Evolutionary conservation across 1,284 basidiomycete genomes (phyloP), one percentile per base, ranked within the genome.

Genomic region (Leccinum pachyderme): DNA sequence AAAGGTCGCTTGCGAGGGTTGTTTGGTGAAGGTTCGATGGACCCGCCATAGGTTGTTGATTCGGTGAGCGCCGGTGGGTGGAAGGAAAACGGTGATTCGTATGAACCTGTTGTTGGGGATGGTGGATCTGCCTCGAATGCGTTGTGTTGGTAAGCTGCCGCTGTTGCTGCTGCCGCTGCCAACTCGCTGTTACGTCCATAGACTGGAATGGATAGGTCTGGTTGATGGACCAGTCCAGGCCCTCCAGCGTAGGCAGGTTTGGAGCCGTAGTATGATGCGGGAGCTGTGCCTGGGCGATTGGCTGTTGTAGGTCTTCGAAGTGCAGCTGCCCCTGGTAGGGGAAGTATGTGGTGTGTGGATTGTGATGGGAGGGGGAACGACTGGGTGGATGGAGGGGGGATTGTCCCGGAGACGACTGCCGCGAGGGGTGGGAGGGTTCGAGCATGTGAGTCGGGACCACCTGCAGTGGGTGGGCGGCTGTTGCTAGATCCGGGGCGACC

Each of bases 41-140:
- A 29, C 60, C 69, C 58, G 61, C 48, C 51, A 61, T 57, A 63
- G 57, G 57, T 33, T 62, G 67, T 13, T 66, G 71, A 63, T 59
- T 75, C 70, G 74, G 76, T 61, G 78, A 78, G 72, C 60, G 77
- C 72, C 68, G 86, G 86, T 65, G 86, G 82, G 79, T 87, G 82
- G 85, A 88, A 90, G 74, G 81, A 89, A 84, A 90, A 90, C 58
- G 88, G 88, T 59, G 82, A 84, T 68, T 82, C 81, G 72, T 72
- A 72, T 63, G 66, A 18, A 55, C 55, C 57, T 61, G 62, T 47
- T 60, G 64, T 60, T 57, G 64, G 59, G 55, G 66, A 64, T 62
- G 64, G 60, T 58, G 66, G 61, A 62, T 66, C 63, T 61, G 69
- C 49, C 64, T 73, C 69, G 70, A 69, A 70, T 60, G 64, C 3